A percentile compares a stretch with the other conserved stretches of the same genome.
Evolutionary conservation across 1,284 basidiomycete genomes (phyloP).

Genomic region (Rhodotorula sp.): DNA sequence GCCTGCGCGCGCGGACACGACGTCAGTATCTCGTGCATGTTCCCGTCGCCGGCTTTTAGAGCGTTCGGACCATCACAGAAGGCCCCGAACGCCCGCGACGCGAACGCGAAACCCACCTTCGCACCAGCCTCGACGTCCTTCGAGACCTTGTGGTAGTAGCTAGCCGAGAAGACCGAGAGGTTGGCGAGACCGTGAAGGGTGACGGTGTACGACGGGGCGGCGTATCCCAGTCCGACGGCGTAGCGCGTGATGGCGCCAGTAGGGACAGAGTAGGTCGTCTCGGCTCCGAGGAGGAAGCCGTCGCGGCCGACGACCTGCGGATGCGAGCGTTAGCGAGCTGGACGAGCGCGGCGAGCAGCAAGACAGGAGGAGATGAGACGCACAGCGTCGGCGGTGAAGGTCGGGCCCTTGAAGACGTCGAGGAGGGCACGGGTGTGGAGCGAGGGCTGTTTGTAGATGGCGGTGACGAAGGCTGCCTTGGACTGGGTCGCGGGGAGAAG

Average conservation of each 20-base stretch:
- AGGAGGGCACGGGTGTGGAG: slow-evolving; percentile 88
- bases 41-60: too few species aligned
- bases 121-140: slow-evolving; percentile 95
- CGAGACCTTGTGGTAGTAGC: slow-evolving; percentile 98
- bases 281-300: slow-evolving; percentile 94
- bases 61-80: too few species aligned
- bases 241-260: slow-evolving; percentile 90
- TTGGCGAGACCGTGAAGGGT: slow-evolving; percentile 94
- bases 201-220: slow-evolving; percentile 94
- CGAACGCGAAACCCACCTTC: slow-evolving; percentile 57
- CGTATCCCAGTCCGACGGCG: slow-evolving; percentile 88
- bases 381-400: slow-evolving; percentile 88
- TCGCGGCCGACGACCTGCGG: slow-evolving; percentile 77
- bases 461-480: slow-evolving; percentile 76
- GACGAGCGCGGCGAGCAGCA: not conserved
- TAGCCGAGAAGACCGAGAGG: slow-evolving; percentile 88
- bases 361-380: not conserved
- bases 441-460: slow-evolving; percentile 94
- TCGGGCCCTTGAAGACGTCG: slow-evolving; percentile 97
- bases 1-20: slow-evolving; percentile 49
- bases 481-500: slow-evolving; percentile 77
- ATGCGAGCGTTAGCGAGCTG: not conserved
- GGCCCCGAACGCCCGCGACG: not conserved
- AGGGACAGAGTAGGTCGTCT: slow-evolving; percentile 94
- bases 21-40: not conserved